Evolutionary conservation across 192 early-diverging fungal genomes (phyloP), one percentile per base, ranked within the genome.

Genomic region (Backusella parvicylindrica): DNA sequence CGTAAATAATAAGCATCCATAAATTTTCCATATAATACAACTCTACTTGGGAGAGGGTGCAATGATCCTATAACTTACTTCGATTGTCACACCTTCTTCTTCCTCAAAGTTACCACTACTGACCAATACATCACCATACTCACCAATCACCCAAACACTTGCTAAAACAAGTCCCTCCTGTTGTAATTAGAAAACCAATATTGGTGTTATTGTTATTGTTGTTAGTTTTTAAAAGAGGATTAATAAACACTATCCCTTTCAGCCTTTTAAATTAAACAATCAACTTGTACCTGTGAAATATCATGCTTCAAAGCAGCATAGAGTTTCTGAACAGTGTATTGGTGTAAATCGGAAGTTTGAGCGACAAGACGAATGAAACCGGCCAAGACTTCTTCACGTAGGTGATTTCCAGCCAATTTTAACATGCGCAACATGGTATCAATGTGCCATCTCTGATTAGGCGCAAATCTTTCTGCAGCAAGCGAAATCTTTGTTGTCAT

Each of bases 391-490:
- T 94, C 93, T 74, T 88, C 88, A 26, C 89, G 85, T n/a, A 94
- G 84, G 84, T 89, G 84, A 68, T 86, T 89, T 41, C 92, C 91
- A 33, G 88, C 91, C 71, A 92, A 79, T 65, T 92, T 89, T 50
- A 99, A 83, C 37, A 98, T 95, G 8, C 97, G 91, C 74, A 94
- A 83, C 63, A 98, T 90, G 2, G 95, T 98, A 75, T 99, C 98
- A 67, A 98, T 88, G 75, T 98, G 97, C 98, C 98, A 99, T 43
- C 95, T 92, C 71, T 93, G 93, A 78, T 96, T 96, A 28, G 97
- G 96, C 49, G 95, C 92, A 79, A 94, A 99, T 65, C 84, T 85
- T 28, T 94, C 95, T n/a, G 97, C 96, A 63, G 95, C 95, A 5
- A 97, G 90, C 38, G 92, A 92, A 66, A 99, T 95, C 60, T 97